Base-by-base conservation (phyloP, 179 eudicot species). In the Gypsophila paniculata region DNA sequence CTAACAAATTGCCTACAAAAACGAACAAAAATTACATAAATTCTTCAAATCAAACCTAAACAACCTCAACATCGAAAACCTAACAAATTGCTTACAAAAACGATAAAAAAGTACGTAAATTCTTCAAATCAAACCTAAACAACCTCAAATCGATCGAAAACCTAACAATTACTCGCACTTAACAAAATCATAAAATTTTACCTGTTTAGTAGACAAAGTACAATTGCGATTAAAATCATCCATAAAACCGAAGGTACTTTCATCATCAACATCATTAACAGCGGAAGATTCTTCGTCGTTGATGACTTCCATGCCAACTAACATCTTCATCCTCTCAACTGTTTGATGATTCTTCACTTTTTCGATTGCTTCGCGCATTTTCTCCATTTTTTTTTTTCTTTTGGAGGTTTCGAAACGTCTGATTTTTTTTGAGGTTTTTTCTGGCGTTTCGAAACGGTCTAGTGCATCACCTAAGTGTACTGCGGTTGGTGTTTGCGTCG, bases 191-290 rank as follows among this genome's bases (percentile, higher is more conserved):
- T 6, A 42, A 6, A 42, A 42, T 6, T 23, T 25, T 22, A 90
- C 98, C 97, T 93, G 98, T 67, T 84, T 88, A 75, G 95, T 88
- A 38, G 98, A 86, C 64, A 93, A 74, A 65, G 93, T 80, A 75
- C 98, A 93, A 48, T 88, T 86, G 55, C 93, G 93, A 77, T 91
- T 84, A 73, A 93, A 89, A 26, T 91, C 98, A 5, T 91, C 98
- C 72, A 85, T 78, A 77, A 89, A 84, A 74, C 85, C 71, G 52
- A 84, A 85, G n/a, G 96, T 83, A 65, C 75, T 74, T 17, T 89
- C 83, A 48, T 82, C 74, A 26, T 76, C 80, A 69, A 86, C 84
- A 39, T 82, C 74, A 26, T 76, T 80, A 69, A 86, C 80, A 58
- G 72, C 68, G 15, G 76, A 62, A 11, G 82, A 74, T 74, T 84